Evolutionary conservation across 2,329 filamentous ascomycete species (phyloP).

Genomic region (Exserohilum turcica): DNA sequence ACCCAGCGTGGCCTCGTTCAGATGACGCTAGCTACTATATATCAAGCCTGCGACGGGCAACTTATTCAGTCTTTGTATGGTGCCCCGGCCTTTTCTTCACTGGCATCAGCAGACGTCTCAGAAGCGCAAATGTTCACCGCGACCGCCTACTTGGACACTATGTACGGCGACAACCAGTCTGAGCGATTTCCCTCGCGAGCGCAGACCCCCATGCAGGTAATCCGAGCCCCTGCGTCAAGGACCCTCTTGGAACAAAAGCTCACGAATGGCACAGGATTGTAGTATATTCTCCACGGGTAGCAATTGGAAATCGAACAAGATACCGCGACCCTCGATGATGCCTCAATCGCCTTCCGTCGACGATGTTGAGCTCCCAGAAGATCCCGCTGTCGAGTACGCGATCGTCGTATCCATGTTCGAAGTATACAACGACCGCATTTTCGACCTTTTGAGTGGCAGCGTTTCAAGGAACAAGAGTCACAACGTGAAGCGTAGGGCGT

Average conservation of each 20-base stretch:
- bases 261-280: conserved; percentile 56
- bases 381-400: conserved; percentile 77
- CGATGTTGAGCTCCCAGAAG: conserved; percentile 68
- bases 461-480: conserved; percentile 60
- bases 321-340: conserved; percentile 71
- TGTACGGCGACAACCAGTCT: conserved; percentile 72
- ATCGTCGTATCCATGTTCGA: conserved; percentile 98
- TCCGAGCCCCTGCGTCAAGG: conserved; percentile 29
- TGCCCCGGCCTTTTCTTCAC: conserved; percentile 70
- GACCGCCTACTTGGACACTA: conserved; percentile 75
- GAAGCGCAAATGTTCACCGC: conserved; percentile 80
- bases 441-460: conserved; percentile 78
- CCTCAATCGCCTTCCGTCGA: conserved; percentile 77
- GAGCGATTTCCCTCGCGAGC: conserved; percentile 53
- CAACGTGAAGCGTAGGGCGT: conserved; percentile 68
- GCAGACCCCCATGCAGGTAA: conserved; percentile 55
- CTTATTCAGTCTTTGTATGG: conserved; percentile 66
- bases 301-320: conserved; percentile 59
- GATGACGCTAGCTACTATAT: conserved; percentile 86
- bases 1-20: conserved; percentile 88
- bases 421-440: conserved; percentile 98
- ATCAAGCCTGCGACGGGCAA: conserved; percentile 75
- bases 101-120: conserved; percentile 77
- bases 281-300: conserved; percentile 62
- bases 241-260: conserved; percentile 30